Evolutionary conservation across 768 basidiomycete genomes (phyloP), one percentile per base, ranked within the genome.

Genomic region (Scleroderma citrinum): DNA sequence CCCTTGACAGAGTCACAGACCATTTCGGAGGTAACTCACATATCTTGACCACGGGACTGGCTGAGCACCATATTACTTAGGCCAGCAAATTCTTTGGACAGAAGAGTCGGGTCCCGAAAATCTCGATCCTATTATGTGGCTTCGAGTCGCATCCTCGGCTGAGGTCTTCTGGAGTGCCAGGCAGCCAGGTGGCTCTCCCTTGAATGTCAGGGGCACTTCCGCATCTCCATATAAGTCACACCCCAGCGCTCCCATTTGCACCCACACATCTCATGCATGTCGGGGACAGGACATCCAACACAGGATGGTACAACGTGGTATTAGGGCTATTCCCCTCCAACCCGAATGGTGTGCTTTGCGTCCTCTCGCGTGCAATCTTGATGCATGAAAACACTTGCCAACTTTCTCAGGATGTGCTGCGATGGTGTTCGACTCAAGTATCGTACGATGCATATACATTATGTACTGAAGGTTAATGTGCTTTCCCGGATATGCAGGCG

Each of bases 401-500:
- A n/a, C n/a, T n/a, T n/a, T 23, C 45, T 44, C 19, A 24, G 32
- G 35, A 46, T n/a, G n/a, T n/a, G n/a, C n/a, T n/a, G n/a, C n/a
- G n/a, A n/a, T n/a, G n/a, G n/a, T n/a, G n/a, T n/a, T n/a, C n/a
- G n/a, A n/a, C n/a, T 29, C 37, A 29, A 2, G 2, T 41, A 40
- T 39, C 19, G 16, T 24, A 7, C 5, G 10, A 24, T 36, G 40
- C 17, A 34, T 5, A 21, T 20, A 38, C 21, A 29, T 71, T 56
- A 83, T 35, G 92, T 92, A 56, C 86, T 90, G 64, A 98, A 96
- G 3, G 91, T 90, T 55, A 97, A 67, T 11, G 81, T 78, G 56
- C 79, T 88, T 41, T 92, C 87, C 3, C 86, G 78, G 54, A 97
- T 92, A 52, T 76, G 82, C 17, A 98, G 70, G 53, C 82, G 81